Base-by-base conservation (phyloP, 306 rosid genomes). In the Begonia peltatifolia region DNA sequence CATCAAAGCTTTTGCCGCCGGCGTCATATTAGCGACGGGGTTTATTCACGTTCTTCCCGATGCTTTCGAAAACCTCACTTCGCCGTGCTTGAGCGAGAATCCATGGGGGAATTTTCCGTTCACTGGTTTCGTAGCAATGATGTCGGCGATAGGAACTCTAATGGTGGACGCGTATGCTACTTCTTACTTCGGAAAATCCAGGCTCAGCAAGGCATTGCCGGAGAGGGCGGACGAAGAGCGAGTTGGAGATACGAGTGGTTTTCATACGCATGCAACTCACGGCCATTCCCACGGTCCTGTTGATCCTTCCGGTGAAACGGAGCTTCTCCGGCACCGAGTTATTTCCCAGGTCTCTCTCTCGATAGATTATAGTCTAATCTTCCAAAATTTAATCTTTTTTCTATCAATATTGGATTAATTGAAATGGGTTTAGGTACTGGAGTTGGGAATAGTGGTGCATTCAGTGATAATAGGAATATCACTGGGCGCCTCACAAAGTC, bases 101-200 rank as follows among this genome's bases (percentile, higher is more conserved):
- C 87, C 87, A 0, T 84, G 88, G 93, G 60, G 55, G 0, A 76
- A 75, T 0, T 88, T 88, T 53, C 89, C 97, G 0, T 84, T 88
- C 43, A 79, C 97, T 0, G 97, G 97, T 0, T 88, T 88, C 2
- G 87, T 84, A 9, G 95, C 97, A 0, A 88, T 88, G 97, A 51
- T 76, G 56, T 63, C 93, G 0, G 82, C 93, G 0, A 88, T 84
- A 41, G 89, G 68, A 0, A 82, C 97, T 9, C 65, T 84, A 6
- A 82, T 88, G 95, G 59, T 88, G 10, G 97, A 88, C 25, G 53
- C 93, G 5, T 73, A 62, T 41, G 97, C 95, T 0, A 84, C 93
- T 2, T 65, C 82, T 16, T 84, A 82, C 48, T 84, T 62, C 41
- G 66, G 50, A 1, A 74, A 67, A 0, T 42, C 56, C 0, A 76